Conservation (phyloP, 805 yeast genomes). For the Teunomyces tritomae region DNA sequence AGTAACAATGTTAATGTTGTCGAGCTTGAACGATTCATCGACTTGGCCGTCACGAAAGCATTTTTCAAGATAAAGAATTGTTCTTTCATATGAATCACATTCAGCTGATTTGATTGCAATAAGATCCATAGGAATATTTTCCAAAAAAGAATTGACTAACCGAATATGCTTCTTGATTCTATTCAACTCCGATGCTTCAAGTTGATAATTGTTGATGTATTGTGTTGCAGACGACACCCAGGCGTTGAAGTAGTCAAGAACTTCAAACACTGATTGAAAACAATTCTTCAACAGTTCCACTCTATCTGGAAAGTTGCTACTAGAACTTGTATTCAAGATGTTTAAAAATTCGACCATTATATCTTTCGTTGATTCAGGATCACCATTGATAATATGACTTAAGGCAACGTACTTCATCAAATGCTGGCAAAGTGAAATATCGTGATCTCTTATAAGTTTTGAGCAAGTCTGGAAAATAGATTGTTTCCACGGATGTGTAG, state of each 20-base stretch:
- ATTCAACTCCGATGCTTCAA: constrained; percentile 16
- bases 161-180: constrained; percentile 25
- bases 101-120: constrained; percentile 79
- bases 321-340: constrained; percentile 48
- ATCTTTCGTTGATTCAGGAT: constrained; percentile 36
- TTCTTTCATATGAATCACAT: constrained; percentile 82
- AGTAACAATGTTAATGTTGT: constrained; percentile 38
- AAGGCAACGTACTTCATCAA: constrained; percentile 75
- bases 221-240: constrained; percentile 56
- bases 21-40: constrained; percentile 22
- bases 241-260: constrained; percentile 78
- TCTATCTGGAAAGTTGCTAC: constrained; percentile 47
- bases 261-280: constrained; percentile 70
- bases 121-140: constrained; percentile 59
- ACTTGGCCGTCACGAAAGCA: constrained; percentile 47
- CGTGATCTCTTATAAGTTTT: constrained; percentile 65
- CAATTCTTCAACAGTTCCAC: constrained; percentile 60
- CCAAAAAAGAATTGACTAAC: constrained; percentile 47
- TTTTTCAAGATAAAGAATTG: constrained; percentile 82
- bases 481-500: constrained; percentile 14
- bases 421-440: constrained; percentile 64
- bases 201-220: constrained; percentile 21
- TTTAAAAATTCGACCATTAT: constrained; percentile 58
- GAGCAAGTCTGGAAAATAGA: constrained; percentile 62
- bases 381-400: constrained; percentile 54